Evolutionary conservation across 345 rosid species (phyloP), one percentile per base, ranked within the genome.

Genomic region (Gossypium sturtianum): DNA sequence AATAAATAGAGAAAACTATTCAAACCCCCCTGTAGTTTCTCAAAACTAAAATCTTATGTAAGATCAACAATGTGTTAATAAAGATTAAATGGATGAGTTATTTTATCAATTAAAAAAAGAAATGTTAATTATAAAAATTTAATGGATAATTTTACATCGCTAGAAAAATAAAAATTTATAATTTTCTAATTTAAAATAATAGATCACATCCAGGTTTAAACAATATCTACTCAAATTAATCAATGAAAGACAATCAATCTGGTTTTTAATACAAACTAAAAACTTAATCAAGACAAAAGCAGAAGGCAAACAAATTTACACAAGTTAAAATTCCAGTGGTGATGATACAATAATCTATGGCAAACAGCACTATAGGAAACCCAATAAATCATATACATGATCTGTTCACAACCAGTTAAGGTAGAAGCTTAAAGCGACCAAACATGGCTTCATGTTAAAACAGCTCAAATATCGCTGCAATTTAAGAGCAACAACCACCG

Each of bases 401-500:
- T 29, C n/a, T 69, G 73, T 51, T 69, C 73, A 52, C 73, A 52
- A 29, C 29, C 73, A 10, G 61, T 29, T 54, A 52, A 52, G 61
- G n/a, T 53, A 16, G 73, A 52, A 69, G 47, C 57, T 27, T 27
- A 69, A 29, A 27, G 60, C 60, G 47, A 52, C 60, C 45, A 70
- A 23, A 29, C 17, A 52, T 52, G 73, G 60, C 25, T 29, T 23
- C 60, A 1, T 51, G 44, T 27, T 17, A 9, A 15, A 20, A 29
- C 20, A 8, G 47, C 70, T 62, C 13, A 12, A 19, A 59, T 62
- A 8, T 47, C 0, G 54, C 68, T 12, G 49, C 64, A 43, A 23
- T 23, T 82, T 72, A 85, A 17, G 78, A 81, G 80, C 97, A 95
- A 76, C 98, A 91, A 2, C 89, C 83, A 0, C 76, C 56, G 0